phyloP scores from a whole-genome alignment of 2,329 filamentous ascomycete genomes.

The Magnaporthiopsis incrustans region DNA sequence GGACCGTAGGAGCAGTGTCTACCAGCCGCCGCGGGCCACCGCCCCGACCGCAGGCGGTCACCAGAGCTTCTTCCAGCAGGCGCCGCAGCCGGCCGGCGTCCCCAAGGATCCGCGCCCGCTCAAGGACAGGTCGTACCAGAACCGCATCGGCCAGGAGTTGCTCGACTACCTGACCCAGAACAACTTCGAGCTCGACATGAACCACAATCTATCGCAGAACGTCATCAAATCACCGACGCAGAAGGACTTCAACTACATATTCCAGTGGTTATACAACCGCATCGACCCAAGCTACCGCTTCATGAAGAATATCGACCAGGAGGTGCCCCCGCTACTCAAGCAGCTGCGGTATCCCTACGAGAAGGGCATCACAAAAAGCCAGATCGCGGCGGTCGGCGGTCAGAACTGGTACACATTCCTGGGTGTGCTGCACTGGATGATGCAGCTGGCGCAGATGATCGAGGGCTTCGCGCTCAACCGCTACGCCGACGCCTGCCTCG shows the following conservation, averaged over 20 bases:
- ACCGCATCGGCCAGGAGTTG: conserved; percentile 78
- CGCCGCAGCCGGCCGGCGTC: conserved; percentile 70
- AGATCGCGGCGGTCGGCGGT: conserved; percentile 87
- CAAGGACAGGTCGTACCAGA: conserved; percentile 71
- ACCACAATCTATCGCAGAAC: conserved; percentile 84
- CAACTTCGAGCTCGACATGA: conserved; percentile 98
- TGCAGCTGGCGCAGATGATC: conserved; percentile 93
- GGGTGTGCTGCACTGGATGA: conserved; percentile 95
- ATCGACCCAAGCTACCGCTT: conserved; percentile 93
- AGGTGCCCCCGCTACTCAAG: conserved; percentile 86
- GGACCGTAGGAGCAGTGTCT: conserved; percentile 74
- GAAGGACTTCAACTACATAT: conserved; percentile 97
- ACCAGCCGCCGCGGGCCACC: conserved; percentile 52
- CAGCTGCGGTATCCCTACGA: conserved; percentile 93
- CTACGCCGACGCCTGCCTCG: conserved; percentile 85
- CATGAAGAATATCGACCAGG: conserved; percentile 88
- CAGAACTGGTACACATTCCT: conserved; percentile 97
- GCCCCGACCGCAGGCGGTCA: conserved; percentile 49
- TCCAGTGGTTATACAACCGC: conserved; percentile 93
- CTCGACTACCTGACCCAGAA: conserved; percentile 86
- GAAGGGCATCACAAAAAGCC: conserved; percentile 91
- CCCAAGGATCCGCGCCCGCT: conserved; percentile 81
- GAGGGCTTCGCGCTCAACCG: conserved; percentile 70
- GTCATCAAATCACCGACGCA: conserved; percentile 90
- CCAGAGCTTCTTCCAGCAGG: conserved; percentile 92